Base-by-base conservation (phyloP, 1,139 yeast genomes). In the Sugiyamaella xylanicola region DNA sequence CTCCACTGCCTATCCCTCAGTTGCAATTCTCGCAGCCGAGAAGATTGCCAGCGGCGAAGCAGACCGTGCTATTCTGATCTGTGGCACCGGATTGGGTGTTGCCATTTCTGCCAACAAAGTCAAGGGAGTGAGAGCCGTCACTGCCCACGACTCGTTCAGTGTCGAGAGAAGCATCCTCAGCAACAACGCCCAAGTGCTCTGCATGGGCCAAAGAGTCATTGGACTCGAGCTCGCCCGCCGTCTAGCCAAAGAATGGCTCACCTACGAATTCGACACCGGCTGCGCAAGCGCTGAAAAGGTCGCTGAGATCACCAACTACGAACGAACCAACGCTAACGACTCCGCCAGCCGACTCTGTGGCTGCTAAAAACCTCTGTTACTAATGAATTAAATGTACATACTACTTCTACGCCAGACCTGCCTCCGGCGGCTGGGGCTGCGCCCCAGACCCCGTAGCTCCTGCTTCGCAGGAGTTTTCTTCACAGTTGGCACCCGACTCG, bases 1-100 rank as follows among this genome's bases (percentile, higher is more conserved):
- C 39, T 63, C 65, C 17, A 64, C 65, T 11, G 73, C 79, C 15
- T 77, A 77, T 61, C 79, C 80, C n/a, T 61, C 69, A 7, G 72
- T 77, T 42, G 80, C 80, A 4, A 73, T 76, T 48, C 73, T 70
- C 46, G 77, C 77, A 21, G 80, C 76, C 5, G 78, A 76, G 58
- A 61, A 68, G 58, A 72, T 77, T 32, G 69, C 71, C 21, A 60
- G 62, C 9, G 77, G 77, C 3, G 69, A 75, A 57, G 78, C 74
- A 9, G 80, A 77, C 59, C 65, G 81, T 21, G 81, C 75, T 11
- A 70, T 77, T 41, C 65, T 77, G 43, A 72, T 77, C 57, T 77
- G 81, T 65, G 81, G 80, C 13, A 77, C 81, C 11, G 81, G 81
- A 1, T 68, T 77, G 48, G 81, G 81, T 0, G 80, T 77, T 25